A percentile compares a stretch with the other conserved stretches of the same genome.
These are phyloP conservation scores for Blastocystis sp. DNA, from an alignment of 352 stramenopile genomes.

Conservation along the genomic window DNA sequence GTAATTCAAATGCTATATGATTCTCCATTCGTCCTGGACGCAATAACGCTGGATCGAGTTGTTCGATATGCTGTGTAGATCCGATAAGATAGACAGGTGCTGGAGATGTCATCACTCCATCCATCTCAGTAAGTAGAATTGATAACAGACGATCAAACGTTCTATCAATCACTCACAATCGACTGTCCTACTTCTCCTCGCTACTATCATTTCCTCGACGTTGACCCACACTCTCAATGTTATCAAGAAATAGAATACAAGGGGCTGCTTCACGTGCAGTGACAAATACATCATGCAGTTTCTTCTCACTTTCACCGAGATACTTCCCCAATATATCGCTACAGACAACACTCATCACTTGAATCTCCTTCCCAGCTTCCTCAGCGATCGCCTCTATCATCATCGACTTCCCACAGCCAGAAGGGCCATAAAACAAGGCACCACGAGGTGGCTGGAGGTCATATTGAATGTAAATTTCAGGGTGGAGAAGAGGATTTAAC, in stretches of 20 bases:
- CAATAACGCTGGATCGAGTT: slow-evolving; percentile 78
- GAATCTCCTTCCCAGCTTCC: slow-evolving; percentile 56
- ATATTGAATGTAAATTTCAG: slow-evolving; percentile 17
- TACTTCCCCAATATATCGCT: slow-evolving; percentile 78
- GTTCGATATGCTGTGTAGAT: slow-evolving; percentile 72
- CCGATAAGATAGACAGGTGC: slow-evolving; percentile 73
- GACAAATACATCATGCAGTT: slow-evolving; percentile 77
- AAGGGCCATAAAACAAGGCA: slow-evolving; percentile 65
- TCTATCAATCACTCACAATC: background rate
- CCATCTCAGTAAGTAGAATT: slow-evolving; percentile 82
- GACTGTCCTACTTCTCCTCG: slow-evolving; percentile 72
- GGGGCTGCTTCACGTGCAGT: slow-evolving; percentile 77
- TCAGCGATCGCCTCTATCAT: slow-evolving; percentile 55
- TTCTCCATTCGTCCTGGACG: slow-evolving; percentile 69
- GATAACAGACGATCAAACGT: slow-evolving; percentile 83
- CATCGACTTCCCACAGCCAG: slow-evolving; percentile 65
- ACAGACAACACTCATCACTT: slow-evolving; percentile 78
- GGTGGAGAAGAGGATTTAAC: slow-evolving; percentile 28
- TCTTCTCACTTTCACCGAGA: slow-evolving; percentile 79
- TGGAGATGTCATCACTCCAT: slow-evolving; percentile 64
- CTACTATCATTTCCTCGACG: slow-evolving; percentile 80
- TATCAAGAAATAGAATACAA: slow-evolving; percentile 83
- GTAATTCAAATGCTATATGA: slow-evolving; percentile 46
- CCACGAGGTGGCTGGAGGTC: slow-evolving; percentile 56
- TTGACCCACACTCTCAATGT: slow-evolving; percentile 81